A percentile compares a stretch with the other conserved stretches of the same genome.
Evolutionary conservation across 1,139 yeast species (phyloP).

Genomic region (Hyphopichia burtonii): DNA sequence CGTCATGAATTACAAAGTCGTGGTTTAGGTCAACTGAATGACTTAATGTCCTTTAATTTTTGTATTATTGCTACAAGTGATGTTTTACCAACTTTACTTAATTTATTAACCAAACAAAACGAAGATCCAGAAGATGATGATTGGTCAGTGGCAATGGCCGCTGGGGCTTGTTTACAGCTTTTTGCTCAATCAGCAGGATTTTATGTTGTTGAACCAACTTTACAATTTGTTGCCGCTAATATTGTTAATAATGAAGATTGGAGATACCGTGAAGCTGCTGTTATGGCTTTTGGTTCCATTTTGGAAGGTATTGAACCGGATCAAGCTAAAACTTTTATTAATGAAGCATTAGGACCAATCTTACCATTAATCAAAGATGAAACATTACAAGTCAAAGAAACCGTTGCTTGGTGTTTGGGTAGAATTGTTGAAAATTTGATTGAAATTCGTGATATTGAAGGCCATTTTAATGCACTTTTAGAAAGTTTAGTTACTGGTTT

Average conservation of each 20-base stretch:
- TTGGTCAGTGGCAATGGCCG: constrained; percentile 98
- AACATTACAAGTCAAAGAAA: constrained; percentile 84
- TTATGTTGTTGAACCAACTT: constrained; percentile 80
- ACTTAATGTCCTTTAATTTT: constrained; percentile 60
- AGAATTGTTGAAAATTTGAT: constrained; percentile 88
- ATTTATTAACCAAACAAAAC: constrained; percentile 81
- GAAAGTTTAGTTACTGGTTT: constrained; percentile 75
- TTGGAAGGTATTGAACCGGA: constrained; percentile 90
- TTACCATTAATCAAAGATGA: constrained; percentile 70
- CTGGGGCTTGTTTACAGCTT: constrained; percentile 93
- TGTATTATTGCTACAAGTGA: constrained; percentile 81
- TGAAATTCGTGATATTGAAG: constrained; percentile 66
- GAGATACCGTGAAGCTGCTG: constrained; percentile 95
- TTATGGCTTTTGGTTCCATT: constrained; percentile 97
- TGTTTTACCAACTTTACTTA: constrained; percentile 82
- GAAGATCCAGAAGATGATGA: constrained; percentile 93
- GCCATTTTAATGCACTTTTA: constrained; percentile 67
- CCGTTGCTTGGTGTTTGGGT: constrained; percentile 98
- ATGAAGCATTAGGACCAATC: constrained; percentile 81
- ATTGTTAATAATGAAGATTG: constrained; percentile 54
- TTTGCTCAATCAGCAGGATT: constrained; percentile 90
- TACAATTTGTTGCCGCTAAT: constrained; percentile 78
- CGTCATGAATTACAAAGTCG: constrained; percentile 48
- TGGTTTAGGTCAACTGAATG: constrained; percentile 32
- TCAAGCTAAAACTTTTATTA: constrained; percentile 64